A percentile compares a stretch with the other conserved stretches of the same genome.
Conservation (phyloP, 257 asterid species). For the Nicotiana attenuata region DNA sequence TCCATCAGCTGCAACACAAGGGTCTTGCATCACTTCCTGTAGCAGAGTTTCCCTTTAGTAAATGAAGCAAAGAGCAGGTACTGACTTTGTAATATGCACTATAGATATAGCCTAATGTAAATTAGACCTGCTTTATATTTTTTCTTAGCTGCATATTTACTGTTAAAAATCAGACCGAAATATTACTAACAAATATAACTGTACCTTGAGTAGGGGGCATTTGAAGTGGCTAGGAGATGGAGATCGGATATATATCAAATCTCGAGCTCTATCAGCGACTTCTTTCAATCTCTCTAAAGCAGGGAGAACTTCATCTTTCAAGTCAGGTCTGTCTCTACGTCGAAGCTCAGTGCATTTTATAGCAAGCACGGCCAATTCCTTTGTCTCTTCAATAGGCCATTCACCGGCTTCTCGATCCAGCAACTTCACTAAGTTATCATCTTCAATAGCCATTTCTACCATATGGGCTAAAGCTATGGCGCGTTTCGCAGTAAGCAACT, state of each 20-base stretch:
- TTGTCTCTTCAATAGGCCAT: conserved; percentile 74
- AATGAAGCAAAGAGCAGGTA: neutral
- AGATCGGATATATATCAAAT: conserved; percentile 14
- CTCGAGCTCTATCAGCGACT: conserved; percentile 37
- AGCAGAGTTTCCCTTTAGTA: neutral
- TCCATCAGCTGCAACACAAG: conserved; percentile 94
- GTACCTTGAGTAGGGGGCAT: conserved; percentile 83
- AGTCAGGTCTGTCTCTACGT: conserved; percentile 64
- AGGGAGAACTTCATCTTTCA: conserved; percentile 52
- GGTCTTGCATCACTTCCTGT: conserved; percentile 80
- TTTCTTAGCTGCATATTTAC: neutral
- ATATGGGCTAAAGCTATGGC: conserved; percentile 54
- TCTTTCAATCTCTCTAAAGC: conserved; percentile 55
- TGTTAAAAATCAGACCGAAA: neutral
- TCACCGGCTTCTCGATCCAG: conserved; percentile 58
- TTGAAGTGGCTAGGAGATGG: conserved; percentile 56
- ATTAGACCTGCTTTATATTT: neutral
- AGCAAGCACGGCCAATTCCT: conserved; percentile 48
- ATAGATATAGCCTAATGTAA: neutral
- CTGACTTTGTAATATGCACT: neutral
- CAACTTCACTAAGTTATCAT: conserved; percentile 28
- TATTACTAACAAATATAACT: neutral
- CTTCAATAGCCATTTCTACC: conserved; percentile 54
- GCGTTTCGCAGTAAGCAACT: conserved; percentile 67
- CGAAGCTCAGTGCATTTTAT: conserved; percentile 70